These are phyloP conservation scores for Scheffersomyces amazonensis DNA, from an alignment of 805 yeast genomes.

Conservation along the genomic window DNA sequence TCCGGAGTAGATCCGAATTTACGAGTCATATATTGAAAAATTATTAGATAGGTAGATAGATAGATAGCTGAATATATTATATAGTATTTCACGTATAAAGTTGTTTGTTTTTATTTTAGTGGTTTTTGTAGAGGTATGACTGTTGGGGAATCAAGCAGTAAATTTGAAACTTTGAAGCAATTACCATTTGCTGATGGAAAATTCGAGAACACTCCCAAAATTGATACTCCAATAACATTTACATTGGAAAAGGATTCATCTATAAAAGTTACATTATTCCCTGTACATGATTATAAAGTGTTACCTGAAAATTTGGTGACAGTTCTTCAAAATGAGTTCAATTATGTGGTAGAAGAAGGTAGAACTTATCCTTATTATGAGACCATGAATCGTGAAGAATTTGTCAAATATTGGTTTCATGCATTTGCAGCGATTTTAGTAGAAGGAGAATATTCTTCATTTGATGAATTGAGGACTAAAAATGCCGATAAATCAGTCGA, in stretches of 20 bases:
- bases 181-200: constrained; percentile 36
- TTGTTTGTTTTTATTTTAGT: no score
- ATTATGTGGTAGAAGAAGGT: constrained; percentile 68
- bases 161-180: constrained; percentile 9
- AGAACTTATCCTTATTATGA: constrained; percentile 66
- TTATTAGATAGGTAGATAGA: no score
- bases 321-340: constrained; percentile 51
- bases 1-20: no score
- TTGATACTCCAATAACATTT: constrained; percentile 38
- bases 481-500: constrained; percentile 36
- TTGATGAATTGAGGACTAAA: constrained; percentile 5
- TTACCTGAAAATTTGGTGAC: constrained; percentile 52
- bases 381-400: constrained; percentile 44
- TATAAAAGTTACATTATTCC: constrained; percentile 54
- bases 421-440: constrained; percentile 65
- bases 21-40: no score
- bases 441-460: constrained; percentile 25
- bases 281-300: constrained; percentile 46
- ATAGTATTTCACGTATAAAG: no score
- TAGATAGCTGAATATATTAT: no score
- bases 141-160: background rate
- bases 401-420: constrained; percentile 62
- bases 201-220: constrained; percentile 17
- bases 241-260: constrained; percentile 41
- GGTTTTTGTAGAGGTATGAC: no score